These are phyloP conservation scores for Cordyceps farinosa DNA, from an alignment of 2,329 filamentous ascomycete genomes.

Conservation along the genomic window DNA sequence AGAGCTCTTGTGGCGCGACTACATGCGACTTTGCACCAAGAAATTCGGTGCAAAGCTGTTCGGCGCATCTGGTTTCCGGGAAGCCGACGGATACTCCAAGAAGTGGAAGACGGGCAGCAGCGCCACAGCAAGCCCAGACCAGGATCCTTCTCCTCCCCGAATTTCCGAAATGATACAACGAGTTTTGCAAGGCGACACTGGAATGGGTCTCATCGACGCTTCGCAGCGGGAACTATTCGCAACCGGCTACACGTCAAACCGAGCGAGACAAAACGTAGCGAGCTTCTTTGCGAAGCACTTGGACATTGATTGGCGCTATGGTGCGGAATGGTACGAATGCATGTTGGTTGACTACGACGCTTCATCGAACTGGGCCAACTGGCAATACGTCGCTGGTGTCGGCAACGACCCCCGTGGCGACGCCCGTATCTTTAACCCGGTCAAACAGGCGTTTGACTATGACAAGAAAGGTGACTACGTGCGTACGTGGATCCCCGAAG, in stretches of 20 bases:
- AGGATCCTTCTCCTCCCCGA: constrained; percentile 40
- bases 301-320: constrained; percentile 73
- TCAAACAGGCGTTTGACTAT: constrained; percentile 78
- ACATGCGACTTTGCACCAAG: constrained; percentile 70
- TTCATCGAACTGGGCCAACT: constrained; percentile 75
- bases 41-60: constrained; percentile 69
- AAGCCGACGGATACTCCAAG: constrained; percentile 37
- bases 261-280: constrained; percentile 72
- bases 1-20: constrained; percentile 75
- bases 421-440: constrained; percentile 73
- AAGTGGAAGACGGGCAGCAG: constrained; percentile 48
- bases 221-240: constrained; percentile 69
- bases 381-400: constrained; percentile 77
- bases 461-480: constrained; percentile 68
- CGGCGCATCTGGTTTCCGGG: constrained; percentile 59
- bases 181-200: constrained; percentile 65
- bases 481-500: constrained; percentile 68
- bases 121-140: constrained; percentile 30
- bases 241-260: constrained; percentile 76
- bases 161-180: constrained; percentile 50
- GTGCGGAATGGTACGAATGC: constrained; percentile 79
- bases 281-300: constrained; percentile 71
- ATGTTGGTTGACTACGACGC: constrained; percentile 73
- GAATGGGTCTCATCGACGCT: constrained; percentile 74
- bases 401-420: constrained; percentile 74